A percentile compares a stretch with the other conserved stretches of the same genome.
Conservation (phyloP, 257 asterid genomes). For the Cruciata laevipes region DNA sequence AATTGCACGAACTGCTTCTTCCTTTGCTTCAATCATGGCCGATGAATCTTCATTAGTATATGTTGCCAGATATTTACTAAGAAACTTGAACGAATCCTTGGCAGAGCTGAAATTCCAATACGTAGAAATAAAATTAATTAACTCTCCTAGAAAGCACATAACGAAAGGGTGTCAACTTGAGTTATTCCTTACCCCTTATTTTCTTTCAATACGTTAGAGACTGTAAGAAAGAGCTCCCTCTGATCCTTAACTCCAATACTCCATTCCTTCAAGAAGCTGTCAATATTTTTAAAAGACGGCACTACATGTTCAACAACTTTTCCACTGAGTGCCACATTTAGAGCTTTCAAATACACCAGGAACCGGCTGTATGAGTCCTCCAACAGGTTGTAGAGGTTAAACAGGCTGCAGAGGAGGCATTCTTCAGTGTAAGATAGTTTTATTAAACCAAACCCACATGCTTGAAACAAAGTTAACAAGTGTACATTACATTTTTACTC, state of each 20-base stretch:
- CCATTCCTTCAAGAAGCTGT: constrained; percentile 75
- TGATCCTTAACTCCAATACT: constrained; percentile 69
- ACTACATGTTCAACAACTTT: constrained; percentile 70
- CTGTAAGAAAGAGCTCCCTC: constrained; percentile 68
- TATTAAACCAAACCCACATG: constrained; percentile 9
- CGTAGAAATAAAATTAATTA: not conserved
- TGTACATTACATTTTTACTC: constrained; percentile 64
- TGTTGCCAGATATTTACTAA: constrained; percentile 75
- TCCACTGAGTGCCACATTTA: constrained; percentile 62
- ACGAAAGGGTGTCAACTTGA: not conserved
- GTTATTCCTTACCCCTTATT: constrained; percentile 57
- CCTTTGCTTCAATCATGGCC: constrained; percentile 68
- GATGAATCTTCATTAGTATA: constrained; percentile 66
- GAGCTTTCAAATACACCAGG: constrained; percentile 82
- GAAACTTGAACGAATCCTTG: constrained; percentile 74
- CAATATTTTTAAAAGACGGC: constrained; percentile 73
- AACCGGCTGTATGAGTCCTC: constrained; percentile 88
- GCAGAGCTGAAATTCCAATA: constrained; percentile 47
- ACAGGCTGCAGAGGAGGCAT: constrained; percentile 44
- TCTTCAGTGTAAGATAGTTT: constrained; percentile 9
- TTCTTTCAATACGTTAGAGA: constrained; percentile 63
- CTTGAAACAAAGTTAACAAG: not conserved
- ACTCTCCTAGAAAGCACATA: not conserved
- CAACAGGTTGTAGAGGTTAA: constrained; percentile 83
- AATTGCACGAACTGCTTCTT: constrained; percentile 69